A percentile compares a stretch with the other conserved stretches of the same genome.
Conservation (phyloP, 2,329 filamentous ascomycete species). For the Tympanopsis confertula region DNA sequence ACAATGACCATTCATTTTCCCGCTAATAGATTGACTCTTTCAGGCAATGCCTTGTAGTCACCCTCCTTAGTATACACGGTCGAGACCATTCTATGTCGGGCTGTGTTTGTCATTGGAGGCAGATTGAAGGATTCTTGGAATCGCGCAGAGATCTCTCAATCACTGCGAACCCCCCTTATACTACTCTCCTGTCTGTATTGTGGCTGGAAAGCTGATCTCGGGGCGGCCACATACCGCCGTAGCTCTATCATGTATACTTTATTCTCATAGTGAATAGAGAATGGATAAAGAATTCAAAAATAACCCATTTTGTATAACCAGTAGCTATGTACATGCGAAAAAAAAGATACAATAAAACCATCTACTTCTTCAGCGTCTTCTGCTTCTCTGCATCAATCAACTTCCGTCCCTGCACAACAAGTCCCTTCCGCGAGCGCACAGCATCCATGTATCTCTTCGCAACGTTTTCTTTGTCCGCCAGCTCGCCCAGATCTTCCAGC, state of each 20-base stretch:
- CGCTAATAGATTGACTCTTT: too few species aligned
- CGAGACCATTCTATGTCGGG: background rate
- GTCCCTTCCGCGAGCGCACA: constrained; percentile 75
- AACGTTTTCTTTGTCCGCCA: constrained; percentile 88
- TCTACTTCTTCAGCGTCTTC: constrained; percentile 51
- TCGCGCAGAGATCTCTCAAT: background rate
- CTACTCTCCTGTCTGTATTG: too few species aligned
- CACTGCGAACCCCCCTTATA: background rate
- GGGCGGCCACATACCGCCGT: too few species aligned
- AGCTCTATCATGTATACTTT: too few species aligned
- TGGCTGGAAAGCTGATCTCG: too few species aligned
- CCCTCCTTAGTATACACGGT: constrained; percentile 1
- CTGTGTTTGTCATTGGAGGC: constrained; percentile 1
- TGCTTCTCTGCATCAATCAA: constrained; percentile 88
- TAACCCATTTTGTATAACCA: background rate
- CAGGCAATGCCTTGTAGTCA: too few species aligned
- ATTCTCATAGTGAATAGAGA: too few species aligned
- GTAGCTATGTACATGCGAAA: background rate
- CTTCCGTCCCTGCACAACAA: constrained; percentile 69
- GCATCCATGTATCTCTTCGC: constrained; percentile 92
- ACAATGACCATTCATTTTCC: too few species aligned
- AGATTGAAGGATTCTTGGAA: background rate
- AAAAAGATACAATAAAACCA: background rate
- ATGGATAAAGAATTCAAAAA: background rate
- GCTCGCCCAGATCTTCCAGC: constrained; percentile 85